Percentiles rank a stretch among this genome's conserved stretches.
These are phyloP conservation scores for Aspergillus nidulans DNA, from an alignment of 495 filamentous ascomycete genomes.

Conservation along the genomic window DNA sequence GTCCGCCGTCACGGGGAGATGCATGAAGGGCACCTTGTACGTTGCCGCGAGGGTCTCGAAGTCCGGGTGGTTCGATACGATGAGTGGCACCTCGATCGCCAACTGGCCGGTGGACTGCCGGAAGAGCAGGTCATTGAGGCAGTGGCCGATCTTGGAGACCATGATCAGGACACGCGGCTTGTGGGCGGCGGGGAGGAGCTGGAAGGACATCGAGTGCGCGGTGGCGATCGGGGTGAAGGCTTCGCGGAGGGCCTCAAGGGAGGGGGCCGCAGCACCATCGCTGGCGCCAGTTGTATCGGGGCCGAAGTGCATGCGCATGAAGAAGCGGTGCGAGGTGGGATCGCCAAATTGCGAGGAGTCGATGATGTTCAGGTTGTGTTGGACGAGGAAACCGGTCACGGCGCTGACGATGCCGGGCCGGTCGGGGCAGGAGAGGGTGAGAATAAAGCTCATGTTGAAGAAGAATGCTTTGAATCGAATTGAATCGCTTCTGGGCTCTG, in stretches of 20 bases:
- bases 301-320: conserved; percentile 70
- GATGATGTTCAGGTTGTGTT: conserved; percentile 64
- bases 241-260: conserved; percentile 34
- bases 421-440: conserved; percentile 72
- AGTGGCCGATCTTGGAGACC: conserved; percentile 78
- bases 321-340: conserved; percentile 60
- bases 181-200: conserved; percentile 54
- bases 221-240: conserved; percentile 52
- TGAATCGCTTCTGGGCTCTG: conserved; percentile 27
- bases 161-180: conserved; percentile 72
- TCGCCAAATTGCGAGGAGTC: conserved; percentile 73
- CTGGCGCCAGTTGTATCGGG: conserved; percentile 38
- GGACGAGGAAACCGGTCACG: conserved; percentile 65
- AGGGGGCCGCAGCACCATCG: conserved; percentile 21
- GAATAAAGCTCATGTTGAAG: conserved; percentile 55
- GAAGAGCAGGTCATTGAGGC: conserved; percentile 76
- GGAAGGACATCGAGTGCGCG: conserved; percentile 57
- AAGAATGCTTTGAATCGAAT: conserved; percentile 13
- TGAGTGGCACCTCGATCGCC: conserved; percentile 61
- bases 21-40: conserved; percentile 68
- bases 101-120: conserved; percentile 55
- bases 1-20: conserved; percentile 65
- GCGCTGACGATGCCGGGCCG: conserved; percentile 72
- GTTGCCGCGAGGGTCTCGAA: conserved; percentile 60
- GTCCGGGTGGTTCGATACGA: conserved; percentile 70